Evolutionary conservation across 1,284 basidiomycete species (phyloP), one percentile per base, ranked within the genome.

Genomic region (Vanrija sp.): DNA sequence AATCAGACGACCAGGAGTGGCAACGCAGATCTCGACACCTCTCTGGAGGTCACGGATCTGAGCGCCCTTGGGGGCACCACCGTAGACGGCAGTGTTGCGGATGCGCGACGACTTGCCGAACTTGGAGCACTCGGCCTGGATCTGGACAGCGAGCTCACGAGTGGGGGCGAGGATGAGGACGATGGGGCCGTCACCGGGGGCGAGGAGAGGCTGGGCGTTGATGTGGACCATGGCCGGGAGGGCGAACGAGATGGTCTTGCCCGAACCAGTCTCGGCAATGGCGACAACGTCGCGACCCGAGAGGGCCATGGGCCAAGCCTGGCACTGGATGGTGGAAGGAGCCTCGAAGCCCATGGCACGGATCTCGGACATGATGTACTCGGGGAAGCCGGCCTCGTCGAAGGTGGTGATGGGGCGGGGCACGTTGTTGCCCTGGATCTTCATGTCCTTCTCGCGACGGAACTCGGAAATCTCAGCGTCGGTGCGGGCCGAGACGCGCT

Each of bases 171-270:
- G 84, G 57, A 98, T 90, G 53, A 98, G 84, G 31, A 91, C 95
- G 62, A 98, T 97, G 25, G 95, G 95, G 24, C 95, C 95, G 76
- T 98, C 96, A 25, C 95, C 95, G 45, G 94, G 88, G 3, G 88
- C 77, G 62, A 98, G 82, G 47, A 98, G 83, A 9, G 95, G 90
- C 83, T 98, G 96, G 49, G 95, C 95, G 82, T 98, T 98, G 81
- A 98, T 98, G 78, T 98, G 95, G 38, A 98, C 82, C 93, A 98
- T 98, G 54, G 95, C 93, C 49, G 95, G 95, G 45, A 98, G 85
- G 53, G 96, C 94, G 73, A 98, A 98, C 16, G 94, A 87, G 60
- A 98, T 97, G 24, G 95, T 98, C 80, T 98, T 96, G 58, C 93
- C 93, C 71, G 89, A 93, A 64, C 93, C 93, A 20, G 93, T 97